Base-by-base conservation (phyloP, 495 filamentous ascomycete genomes). In the Hypoxylon lenormandii region DNA sequence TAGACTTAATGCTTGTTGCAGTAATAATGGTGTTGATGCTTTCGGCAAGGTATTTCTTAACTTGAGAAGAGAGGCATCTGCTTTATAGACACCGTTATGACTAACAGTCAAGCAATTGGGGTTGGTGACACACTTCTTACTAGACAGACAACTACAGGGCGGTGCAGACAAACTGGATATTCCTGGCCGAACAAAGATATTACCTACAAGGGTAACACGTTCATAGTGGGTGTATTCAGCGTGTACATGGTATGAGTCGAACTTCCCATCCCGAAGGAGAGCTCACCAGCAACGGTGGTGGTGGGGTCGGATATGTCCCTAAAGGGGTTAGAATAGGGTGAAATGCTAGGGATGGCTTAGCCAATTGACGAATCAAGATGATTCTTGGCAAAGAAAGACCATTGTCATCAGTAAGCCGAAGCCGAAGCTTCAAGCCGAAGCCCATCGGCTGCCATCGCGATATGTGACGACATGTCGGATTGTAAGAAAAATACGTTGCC, bases 61-160 rank as follows among this genome's bases (percentile, higher is more conserved):
- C 60, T 60, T 60, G 49, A 54, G 60, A 65, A 58, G 36, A 57
- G 46, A 56, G 60, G 60, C 55, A 64, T 40, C 49, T 37, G 23
- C 56, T 53, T 64, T 65, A 65, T 65, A 70, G 43, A 28, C 26
- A 11, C 12, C 12, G 5, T 0, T 48, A 16, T 60, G 60, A 70
- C 55, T 70, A 65, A 65, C n/a, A 60, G 1, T 22, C 42, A 54
- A 2, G 15, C 1, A 46, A 30, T 37, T 23, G 36, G 30, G 38
- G 47, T 21, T 42, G 30, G 21, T 64, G 46, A 43, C 60, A 37
- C 49, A 60, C 21, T 13, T 26, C 42, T 15, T 4, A 28, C 30
- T 58, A 45, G 21, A 36, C 15, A 11, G 38, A 48, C 66, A 30
- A 61, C 40, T 36, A 15, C 38, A 55, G 50, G 43, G 49, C 49